These are phyloP conservation scores for Elsinoe australis DNA, from an alignment of 2,329 filamentous ascomycete genomes.

Conservation along the genomic window DNA sequence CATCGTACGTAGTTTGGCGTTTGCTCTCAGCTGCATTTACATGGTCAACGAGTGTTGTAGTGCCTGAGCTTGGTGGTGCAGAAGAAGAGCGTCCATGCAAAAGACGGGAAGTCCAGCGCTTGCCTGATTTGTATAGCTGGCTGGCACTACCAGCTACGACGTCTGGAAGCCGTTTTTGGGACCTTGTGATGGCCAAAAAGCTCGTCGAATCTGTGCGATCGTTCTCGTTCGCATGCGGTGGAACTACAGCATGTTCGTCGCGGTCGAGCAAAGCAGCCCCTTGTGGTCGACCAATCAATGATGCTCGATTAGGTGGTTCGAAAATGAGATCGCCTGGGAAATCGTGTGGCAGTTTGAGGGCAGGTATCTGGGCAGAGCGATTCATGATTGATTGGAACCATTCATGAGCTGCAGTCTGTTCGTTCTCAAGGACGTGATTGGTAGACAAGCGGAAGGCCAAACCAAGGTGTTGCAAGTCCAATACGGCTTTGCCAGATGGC, in stretches of 20 bases:
- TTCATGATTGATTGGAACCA: slow-evolving; percentile 4
- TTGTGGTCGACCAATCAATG: too few species aligned
- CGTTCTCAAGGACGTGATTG: slow-evolving; percentile 1
- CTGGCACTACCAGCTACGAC: too few species aligned
- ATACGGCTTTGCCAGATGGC: slow-evolving; percentile 4
- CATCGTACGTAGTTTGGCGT: too few species aligned
- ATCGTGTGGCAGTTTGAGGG: slow-evolving; percentile 1
- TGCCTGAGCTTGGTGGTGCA: background rate
- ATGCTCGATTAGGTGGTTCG: background rate
- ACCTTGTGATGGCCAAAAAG: too few species aligned
- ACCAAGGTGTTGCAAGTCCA: slow-evolving; percentile 13
- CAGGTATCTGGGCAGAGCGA: background rate
- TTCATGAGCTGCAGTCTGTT: background rate
- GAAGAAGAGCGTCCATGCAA: background rate
- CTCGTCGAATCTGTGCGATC: too few species aligned
- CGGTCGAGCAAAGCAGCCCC: too few species aligned
- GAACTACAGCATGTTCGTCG: too few species aligned
- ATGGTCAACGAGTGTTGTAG: too few species aligned
- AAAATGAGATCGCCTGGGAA: slow-evolving; percentile 5
- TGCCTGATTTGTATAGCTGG: background rate
- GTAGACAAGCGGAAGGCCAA: slow-evolving; percentile 1
- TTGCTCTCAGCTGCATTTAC: too few species aligned
- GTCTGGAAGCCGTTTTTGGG: too few species aligned
- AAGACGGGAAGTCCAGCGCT: background rate
- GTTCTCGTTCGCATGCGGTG: too few species aligned